Evolutionary conservation across 73 alveolate species (phyloP), one percentile per base, ranked within the genome.

Genomic region (Paramecium octaurelia): DNA sequence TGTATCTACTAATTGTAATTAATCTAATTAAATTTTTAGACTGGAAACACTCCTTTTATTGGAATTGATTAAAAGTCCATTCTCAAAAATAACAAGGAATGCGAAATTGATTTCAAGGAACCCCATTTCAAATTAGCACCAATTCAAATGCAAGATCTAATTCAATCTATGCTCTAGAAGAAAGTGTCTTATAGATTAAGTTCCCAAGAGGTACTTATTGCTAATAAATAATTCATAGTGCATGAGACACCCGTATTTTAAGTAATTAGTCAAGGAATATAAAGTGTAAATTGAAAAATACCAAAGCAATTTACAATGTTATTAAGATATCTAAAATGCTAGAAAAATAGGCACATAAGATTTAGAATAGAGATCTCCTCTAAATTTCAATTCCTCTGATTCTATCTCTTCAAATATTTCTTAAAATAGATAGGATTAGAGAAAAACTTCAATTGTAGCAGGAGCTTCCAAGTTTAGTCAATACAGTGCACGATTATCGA

Each of bases 41-140:
- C 92, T 23, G 94, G 94, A 11, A 88, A 42, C 8, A 29, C 75
- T 16, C 94, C 94, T 8, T 88, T 88, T 71, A 31, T 46, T 27
- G 94, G 94, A 0, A 24, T 6, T 21, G 88, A 88, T 69, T 16
- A 69, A 18, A 50, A 75, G 38, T 86, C 85, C 5, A 71, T 88
- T 6, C 88, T 88, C n/a, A 70, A 60, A 40, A 23, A 29, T 21
- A 88, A 88, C 31, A 88, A 71, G 83, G n/a, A 88, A 36, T 88
- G 94, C 44, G 48, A 80, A 34, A 42, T 88, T 8, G 84, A 70
- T 46, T 88, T 80, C 77, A 21, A 44, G 11, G 94, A 88, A 38
- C 21, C n/a, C 3, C 91, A 31, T 48, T 80, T 80, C 24, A 44
- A 80, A 80, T 10, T 31, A 16, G 75, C 76, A 38, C 75, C 91